These are phyloP conservation scores for Hymenoscyphus fraxineus DNA, from an alignment of 2,329 filamentous ascomycete species.

Conservation along the genomic window DNA sequence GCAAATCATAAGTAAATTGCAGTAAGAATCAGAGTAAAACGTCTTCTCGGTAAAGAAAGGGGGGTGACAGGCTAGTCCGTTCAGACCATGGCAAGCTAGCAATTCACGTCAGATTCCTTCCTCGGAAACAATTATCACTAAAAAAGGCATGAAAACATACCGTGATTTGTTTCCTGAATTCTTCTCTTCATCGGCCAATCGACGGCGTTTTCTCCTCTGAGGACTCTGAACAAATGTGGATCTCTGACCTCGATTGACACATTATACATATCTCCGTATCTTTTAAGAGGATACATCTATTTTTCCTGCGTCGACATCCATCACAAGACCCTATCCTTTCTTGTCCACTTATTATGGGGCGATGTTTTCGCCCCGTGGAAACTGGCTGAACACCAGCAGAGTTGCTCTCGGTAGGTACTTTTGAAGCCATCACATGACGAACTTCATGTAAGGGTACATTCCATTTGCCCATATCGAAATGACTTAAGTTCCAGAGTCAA, in stretches of 20 bases:
- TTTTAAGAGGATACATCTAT: slow-evolving; percentile 69
- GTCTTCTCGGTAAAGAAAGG: not conserved
- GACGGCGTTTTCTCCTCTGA: slow-evolving; percentile 72
- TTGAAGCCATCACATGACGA: slow-evolving; percentile 17
- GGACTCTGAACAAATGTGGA: slow-evolving; percentile 75
- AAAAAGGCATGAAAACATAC: slow-evolving; percentile 10
- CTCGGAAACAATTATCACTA: not conserved
- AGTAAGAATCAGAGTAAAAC: not conserved
- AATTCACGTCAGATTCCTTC: not conserved
- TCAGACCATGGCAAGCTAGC: slow-evolving; percentile 25
- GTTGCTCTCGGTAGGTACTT: slow-evolving; percentile 12
- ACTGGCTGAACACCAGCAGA: slow-evolving; percentile 9
- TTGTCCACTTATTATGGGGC: slow-evolving; percentile 23
- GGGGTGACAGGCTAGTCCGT: slow-evolving; percentile 14
- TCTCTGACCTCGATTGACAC: slow-evolving; percentile 70
- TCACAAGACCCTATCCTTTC: slow-evolving; percentile 66
- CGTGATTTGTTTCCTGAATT: slow-evolving; percentile 25
- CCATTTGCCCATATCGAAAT: slow-evolving; percentile 10
- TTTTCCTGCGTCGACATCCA: slow-evolving; percentile 41
- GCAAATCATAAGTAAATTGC: not conserved
- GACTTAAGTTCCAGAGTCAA: not conserved
- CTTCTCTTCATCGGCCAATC: slow-evolving; percentile 51
- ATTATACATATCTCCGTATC: slow-evolving; percentile 67
- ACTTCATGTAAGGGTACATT: not conserved
- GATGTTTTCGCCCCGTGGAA: slow-evolving; percentile 12